Conservation (phyloP, 2,329 filamentous ascomycete genomes). For the Beauveria pseudobassiana region DNA sequence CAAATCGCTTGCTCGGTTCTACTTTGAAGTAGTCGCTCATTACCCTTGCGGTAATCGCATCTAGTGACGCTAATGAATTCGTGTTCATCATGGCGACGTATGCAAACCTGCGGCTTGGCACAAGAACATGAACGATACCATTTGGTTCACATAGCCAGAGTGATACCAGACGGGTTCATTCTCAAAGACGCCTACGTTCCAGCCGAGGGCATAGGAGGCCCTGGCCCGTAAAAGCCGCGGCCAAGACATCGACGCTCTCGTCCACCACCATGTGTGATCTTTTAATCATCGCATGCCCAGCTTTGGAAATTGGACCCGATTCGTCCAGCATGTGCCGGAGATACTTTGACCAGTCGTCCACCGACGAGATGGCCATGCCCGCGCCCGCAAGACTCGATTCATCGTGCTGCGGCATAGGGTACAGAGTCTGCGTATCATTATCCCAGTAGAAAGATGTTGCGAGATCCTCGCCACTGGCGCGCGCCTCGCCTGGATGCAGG, state of each 20-base stretch:
- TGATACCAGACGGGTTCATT: constrained; percentile 20
- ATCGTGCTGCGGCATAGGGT: constrained; percentile 21
- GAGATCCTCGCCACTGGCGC: constrained; percentile 18
- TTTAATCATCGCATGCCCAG: constrained; percentile 19
- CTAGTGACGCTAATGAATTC: constrained; percentile 10
- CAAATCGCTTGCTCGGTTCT: constrained; percentile 7
- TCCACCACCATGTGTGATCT: constrained; percentile 16
- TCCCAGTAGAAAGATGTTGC: constrained; percentile 33
- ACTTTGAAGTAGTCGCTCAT: constrained; percentile 19
- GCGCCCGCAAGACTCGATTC: constrained; percentile 30
- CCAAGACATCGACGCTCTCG: constrained; percentile 1
- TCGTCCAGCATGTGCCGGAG: constrained; percentile 26
- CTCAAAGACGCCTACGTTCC: constrained; percentile 17
- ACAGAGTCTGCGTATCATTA: constrained; percentile 20
- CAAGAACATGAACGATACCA: constrained; percentile 21
- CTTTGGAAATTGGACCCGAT: constrained; percentile 20
- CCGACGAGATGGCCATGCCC: constrained; percentile 33
- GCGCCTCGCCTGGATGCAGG: constrained; percentile 18
- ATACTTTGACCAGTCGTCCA: constrained; percentile 30
- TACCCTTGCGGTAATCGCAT: constrained; percentile 17
- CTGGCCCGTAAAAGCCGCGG: constrained; percentile 15
- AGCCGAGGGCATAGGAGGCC: constrained; percentile 19
- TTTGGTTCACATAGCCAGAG: constrained; percentile 17
- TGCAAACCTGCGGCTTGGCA: constrained; percentile 19
- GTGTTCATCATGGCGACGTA: constrained; percentile 21